Evolutionary conservation across 2,329 filamentous ascomycete genomes (phyloP), one percentile per base, ranked within the genome.

Genomic region (Aspergillus fumigatus): DNA sequence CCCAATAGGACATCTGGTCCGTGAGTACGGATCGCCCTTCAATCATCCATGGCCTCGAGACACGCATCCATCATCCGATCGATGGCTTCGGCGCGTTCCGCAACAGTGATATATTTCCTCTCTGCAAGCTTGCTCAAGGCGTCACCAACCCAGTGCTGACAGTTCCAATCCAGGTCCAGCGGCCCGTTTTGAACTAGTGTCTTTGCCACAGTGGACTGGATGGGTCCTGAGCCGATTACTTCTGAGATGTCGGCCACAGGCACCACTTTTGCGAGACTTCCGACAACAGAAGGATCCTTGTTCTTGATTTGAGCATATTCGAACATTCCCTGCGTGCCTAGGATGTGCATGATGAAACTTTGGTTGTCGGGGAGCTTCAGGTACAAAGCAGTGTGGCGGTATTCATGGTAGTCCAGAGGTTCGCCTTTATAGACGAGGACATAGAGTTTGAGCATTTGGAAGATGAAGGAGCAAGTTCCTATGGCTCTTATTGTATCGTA

Each of bases 71-170:
- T 58, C 68, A 70, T 70, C 43, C 57, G 51, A 57, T 62, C 58
- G 41, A 70, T 64, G 5, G 64, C 68, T 19, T 26, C 35, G 3
- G 53, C 58, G 3, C 68, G 52, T 29, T 66, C 53, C n/a, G 49
- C 48, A 10, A 45, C 43, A 3, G 54, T 64, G 27, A 70, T 48
- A 56, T 58, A 67, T 2, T 62, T 63, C 8, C 58, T 50, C 25
- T 62, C 57, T 4, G 68, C 65, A 48, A 70, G 50, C 14, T 59
- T 54, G 10, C 43, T 48, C 38, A 70, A 47, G 5, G 68, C 68
- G 52, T 70, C 68, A 1, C 63, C 67, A 10, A 70, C 67, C 68
- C 68, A 70, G 19, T 70, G 67, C 60, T 70, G 68, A 47, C 68
- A 70, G 48, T 70, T 70, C 68, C 68, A 70, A n/a, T 70, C 66